These are phyloP conservation scores for Cokeromyces recurvatus DNA, from an alignment of 371 early-diverging fungal genomes.

Conservation along the genomic window DNA sequence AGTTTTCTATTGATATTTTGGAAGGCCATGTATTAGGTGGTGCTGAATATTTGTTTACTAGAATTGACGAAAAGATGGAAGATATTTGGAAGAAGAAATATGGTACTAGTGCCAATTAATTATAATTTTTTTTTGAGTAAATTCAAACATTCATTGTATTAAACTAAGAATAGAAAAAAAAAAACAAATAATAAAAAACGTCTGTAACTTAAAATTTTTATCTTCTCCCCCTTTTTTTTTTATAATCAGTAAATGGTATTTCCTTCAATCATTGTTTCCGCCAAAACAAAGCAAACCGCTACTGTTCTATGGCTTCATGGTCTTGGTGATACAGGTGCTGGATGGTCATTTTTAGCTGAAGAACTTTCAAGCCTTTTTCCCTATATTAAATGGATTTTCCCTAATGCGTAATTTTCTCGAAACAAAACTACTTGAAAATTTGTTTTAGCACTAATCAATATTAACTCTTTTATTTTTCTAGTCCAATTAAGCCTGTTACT, in stretches of 20 bases:
- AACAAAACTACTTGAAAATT: neutral
- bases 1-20: conserved; percentile 64
- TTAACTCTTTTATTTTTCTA: conserved; percentile 9
- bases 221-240: too few relatives aligned
- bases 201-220: too few relatives aligned
- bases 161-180: too few relatives aligned
- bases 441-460: too few relatives aligned
- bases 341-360: conserved; percentile 69
- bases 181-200: too few relatives aligned
- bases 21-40: conserved; percentile 84
- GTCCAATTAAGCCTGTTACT: conserved; percentile 76
- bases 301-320: conserved; percentile 78
- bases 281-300: conserved; percentile 63
- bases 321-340: conserved; percentile 67
- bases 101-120: conserved; percentile 52
- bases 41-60: conserved; percentile 87
- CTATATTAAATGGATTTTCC: conserved; percentile 76
- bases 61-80: conserved; percentile 81
- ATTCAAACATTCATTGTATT: too few relatives aligned
- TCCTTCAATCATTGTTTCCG: conserved; percentile 11
- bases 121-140: too few relatives aligned
- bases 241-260: too few relatives aligned
- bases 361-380: conserved; percentile 60
- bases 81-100: conserved; percentile 65
- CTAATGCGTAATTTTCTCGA: conserved; percentile 63